phyloP scores from a whole-genome alignment of 352 stramenopile genomes.

The Pythium sukuiense region DNA sequence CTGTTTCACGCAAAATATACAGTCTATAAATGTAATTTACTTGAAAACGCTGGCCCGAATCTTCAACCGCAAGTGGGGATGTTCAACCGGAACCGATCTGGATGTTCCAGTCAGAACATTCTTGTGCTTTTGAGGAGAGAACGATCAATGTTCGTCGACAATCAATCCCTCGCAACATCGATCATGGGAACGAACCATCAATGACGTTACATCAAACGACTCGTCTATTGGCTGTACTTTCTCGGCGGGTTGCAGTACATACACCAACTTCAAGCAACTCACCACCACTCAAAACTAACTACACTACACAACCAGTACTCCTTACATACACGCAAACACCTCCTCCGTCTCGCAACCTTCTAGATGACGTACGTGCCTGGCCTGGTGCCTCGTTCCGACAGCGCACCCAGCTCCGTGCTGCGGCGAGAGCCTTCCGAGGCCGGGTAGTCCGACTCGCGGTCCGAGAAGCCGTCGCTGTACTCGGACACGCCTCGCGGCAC shows the following conservation, averaged over 20 bases:
- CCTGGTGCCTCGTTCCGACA: constrained; percentile 12
- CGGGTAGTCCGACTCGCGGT: constrained; percentile 19
- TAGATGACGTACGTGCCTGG: constrained; percentile 18
- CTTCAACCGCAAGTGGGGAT: constrained; percentile 15
- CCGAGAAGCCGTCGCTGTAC: constrained; percentile 13
- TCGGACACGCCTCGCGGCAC: constrained; percentile 1
- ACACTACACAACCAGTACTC: background rate
- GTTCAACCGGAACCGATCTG: background rate
- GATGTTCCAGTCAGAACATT: constrained; percentile 1
- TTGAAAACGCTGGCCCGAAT: background rate
- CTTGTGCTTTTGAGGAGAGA: background rate
- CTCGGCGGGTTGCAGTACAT: no score
- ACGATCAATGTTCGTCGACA: background rate
- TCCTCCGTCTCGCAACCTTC: background rate
- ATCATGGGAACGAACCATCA: background rate
- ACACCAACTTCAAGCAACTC: background rate
- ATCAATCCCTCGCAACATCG: background rate
- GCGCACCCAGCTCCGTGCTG: constrained; percentile 22
- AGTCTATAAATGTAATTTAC: background rate
- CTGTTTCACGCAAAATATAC: background rate
- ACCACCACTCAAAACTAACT: background rate
- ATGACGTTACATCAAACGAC: background rate
- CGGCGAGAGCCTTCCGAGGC: constrained; percentile 1
- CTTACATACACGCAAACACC: background rate
- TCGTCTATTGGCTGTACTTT: constrained; percentile 1